phyloP scores from a whole-genome alignment of 805 yeast species.

The Zygosaccharomyces bailii region DNA sequence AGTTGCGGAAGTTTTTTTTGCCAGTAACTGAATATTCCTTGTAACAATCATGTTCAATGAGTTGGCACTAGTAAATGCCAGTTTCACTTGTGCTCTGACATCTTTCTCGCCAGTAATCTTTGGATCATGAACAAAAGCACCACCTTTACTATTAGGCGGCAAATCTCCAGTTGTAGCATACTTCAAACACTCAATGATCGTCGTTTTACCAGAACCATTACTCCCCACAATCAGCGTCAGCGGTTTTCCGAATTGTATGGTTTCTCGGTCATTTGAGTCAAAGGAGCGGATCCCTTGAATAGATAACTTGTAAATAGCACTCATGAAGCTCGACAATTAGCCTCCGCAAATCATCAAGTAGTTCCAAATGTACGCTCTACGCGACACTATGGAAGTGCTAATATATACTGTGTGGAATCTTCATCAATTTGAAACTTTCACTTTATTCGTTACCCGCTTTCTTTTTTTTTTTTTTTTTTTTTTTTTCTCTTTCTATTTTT shows the following conservation, averaged over 20 bases:
- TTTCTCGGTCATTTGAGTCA: constrained; percentile 77
- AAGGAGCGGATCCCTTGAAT: constrained; percentile 90
- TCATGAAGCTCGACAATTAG: constrained; percentile 28
- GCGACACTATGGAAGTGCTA: not conserved
- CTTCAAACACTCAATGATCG: constrained; percentile 88
- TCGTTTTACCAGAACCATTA: constrained; percentile 95
- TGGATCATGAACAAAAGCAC: constrained; percentile 95
- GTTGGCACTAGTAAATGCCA: constrained; percentile 73
- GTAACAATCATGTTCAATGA: constrained; percentile 81
- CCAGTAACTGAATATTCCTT: constrained; percentile 71
- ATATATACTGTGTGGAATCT: not conserved
- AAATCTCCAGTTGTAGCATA: constrained; percentile 94
- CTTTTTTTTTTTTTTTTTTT: too few species aligned
- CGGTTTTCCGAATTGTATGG: constrained; percentile 86
- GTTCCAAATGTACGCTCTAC: not conserved
- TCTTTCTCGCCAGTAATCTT: constrained; percentile 68
- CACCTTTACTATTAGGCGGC: constrained; percentile 95
- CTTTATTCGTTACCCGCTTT: not conserved
- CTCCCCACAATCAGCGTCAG: constrained; percentile 91
- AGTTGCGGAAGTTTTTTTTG: constrained; percentile 59
- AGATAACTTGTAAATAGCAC: constrained; percentile 54
- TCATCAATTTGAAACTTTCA: not conserved
- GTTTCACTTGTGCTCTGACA: constrained; percentile 84
- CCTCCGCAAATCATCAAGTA: not conserved
- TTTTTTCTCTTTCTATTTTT: not conserved